Conservation (phyloP, 2,329 filamentous ascomycete species). For the Zopfia rhizophila region DNA sequence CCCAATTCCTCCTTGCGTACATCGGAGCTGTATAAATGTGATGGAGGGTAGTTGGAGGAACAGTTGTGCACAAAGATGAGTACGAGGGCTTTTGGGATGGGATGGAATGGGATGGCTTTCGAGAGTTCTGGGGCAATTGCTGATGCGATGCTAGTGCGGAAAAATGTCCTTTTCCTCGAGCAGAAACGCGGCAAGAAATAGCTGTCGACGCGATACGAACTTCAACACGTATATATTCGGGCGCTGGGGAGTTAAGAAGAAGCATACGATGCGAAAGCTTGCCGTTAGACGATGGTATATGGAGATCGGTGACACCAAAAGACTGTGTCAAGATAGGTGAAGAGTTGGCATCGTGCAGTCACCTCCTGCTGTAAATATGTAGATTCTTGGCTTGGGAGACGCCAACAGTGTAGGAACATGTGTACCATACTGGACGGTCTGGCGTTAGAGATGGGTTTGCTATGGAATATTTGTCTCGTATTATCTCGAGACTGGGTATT, state of each 20-base stretch:
- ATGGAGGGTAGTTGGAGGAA: too few relatives aligned
- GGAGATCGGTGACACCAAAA: neutral
- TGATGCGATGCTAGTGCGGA: slow-evolving; percentile 72
- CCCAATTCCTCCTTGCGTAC: neutral
- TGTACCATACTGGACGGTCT: slow-evolving; percentile 42
- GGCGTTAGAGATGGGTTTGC: slow-evolving; percentile 34
- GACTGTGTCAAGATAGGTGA: neutral
- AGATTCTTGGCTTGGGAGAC: neutral
- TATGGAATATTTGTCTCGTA: too few relatives aligned
- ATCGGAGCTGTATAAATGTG: neutral
- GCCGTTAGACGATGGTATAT: neutral
- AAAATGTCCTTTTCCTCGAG: slow-evolving; percentile 95
- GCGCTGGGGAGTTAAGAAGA: neutral
- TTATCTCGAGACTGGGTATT: too few relatives aligned
- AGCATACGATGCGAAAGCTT: neutral
- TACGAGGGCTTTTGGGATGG: neutral
- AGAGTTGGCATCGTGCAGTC: too few relatives aligned
- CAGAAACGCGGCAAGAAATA: slow-evolving; percentile 79
- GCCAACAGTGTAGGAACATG: slow-evolving; percentile 28
- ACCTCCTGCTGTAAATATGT: too few relatives aligned
- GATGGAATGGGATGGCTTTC: neutral
- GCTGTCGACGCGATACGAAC: slow-evolving; percentile 1
- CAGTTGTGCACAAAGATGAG: too few relatives aligned
- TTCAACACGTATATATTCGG: neutral
- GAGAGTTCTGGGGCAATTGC: slow-evolving; percentile 13